Base-by-base conservation (phyloP, 106 monocot species). In the Platanthera zijinensis region DNA sequence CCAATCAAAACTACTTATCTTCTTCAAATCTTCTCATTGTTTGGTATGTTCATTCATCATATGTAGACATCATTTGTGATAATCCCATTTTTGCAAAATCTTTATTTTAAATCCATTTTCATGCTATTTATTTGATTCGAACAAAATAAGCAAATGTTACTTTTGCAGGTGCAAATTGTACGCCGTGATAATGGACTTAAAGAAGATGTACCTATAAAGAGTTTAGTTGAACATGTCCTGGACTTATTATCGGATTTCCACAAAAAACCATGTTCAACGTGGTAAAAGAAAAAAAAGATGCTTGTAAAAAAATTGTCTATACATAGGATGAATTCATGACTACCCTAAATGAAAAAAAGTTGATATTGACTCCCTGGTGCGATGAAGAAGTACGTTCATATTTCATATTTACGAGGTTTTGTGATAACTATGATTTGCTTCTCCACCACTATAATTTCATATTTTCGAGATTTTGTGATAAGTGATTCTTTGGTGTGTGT, bases 311-410 rank as follows among this genome's bases (percentile, higher is more conserved):
- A 81, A 66, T 87, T 51, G 63, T 93, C 21, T 48, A 76, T 61
- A 93, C 93, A 53, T 93, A 93, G 96, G 96, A 97, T 68, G 91
- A 97, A 74, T 97, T 97, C 77, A 25, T 85, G 12, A 71, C 74
- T 45, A 91, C 96, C 25, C 89, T 97, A 21, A 86, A 82, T 74
- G 84, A 97, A 13, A 93, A 91, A 68, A 91, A 93, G 64, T 77
- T 97, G 91, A 93, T 97, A 32, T 72, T 97, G 61, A 91, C 96
- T 74, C 93, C 96, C 18, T 97, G 96, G 96, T 97, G 96, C 62
- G 91, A 97, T 84, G 96, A 97, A 79, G 93, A 97, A 93, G 96
- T 93, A 86, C 30, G 1, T 30, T 15, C 39, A 48, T 47, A 48
- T 70, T 45, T 48, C 13, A 15, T 69, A 57, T 57, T 57, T 57